Conservation (phyloP, 2,329 filamentous ascomycete genomes). For the Cladorrhinum sp. region DNA sequence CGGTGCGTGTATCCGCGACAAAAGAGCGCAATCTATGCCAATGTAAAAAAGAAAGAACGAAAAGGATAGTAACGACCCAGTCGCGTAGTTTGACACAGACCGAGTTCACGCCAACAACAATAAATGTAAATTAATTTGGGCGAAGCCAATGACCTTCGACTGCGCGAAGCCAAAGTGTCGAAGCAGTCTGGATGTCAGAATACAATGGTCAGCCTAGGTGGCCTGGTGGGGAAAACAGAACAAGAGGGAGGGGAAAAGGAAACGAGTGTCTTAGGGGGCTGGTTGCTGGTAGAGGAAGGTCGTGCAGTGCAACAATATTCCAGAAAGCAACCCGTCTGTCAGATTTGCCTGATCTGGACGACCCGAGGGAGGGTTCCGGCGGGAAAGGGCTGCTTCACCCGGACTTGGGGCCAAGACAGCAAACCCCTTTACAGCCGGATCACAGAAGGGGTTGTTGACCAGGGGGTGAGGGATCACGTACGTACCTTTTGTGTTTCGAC, state of each 20-base stretch:
- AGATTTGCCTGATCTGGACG: conserved; percentile 29
- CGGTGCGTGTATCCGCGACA: conserved; percentile 28
- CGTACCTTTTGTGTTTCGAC: conserved; percentile 41
- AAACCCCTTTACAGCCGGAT: conserved; percentile 33
- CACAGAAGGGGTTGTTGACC: conserved; percentile 31
- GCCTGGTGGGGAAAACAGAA: conserved; percentile 15
- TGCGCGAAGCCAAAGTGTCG: conserved; percentile 24
- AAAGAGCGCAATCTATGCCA: conserved; percentile 28
- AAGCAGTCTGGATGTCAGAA: conserved; percentile 16
- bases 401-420: conserved; percentile 28
- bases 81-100: conserved; percentile 25
- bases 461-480: conserved; percentile 38
- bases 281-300: conserved; percentile 1
- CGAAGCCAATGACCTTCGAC: conserved; percentile 22
- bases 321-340: conserved; percentile 21
- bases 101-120: conserved; percentile 21
- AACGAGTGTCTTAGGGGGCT: conserved; percentile 6
- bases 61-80: conserved; percentile 6
- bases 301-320: conserved; percentile 12
- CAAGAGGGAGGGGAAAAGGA: conserved; percentile 21
- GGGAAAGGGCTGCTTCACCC: conserved; percentile 28
- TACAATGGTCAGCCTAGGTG: conserved; percentile 22
- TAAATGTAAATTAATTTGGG: conserved; percentile 21
- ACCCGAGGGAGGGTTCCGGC: conserved; percentile 24
- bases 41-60: conserved; percentile 23